Conservation (phyloP, 1,284 basidiomycete genomes). For the Phaffia rhodozyma region DNA sequence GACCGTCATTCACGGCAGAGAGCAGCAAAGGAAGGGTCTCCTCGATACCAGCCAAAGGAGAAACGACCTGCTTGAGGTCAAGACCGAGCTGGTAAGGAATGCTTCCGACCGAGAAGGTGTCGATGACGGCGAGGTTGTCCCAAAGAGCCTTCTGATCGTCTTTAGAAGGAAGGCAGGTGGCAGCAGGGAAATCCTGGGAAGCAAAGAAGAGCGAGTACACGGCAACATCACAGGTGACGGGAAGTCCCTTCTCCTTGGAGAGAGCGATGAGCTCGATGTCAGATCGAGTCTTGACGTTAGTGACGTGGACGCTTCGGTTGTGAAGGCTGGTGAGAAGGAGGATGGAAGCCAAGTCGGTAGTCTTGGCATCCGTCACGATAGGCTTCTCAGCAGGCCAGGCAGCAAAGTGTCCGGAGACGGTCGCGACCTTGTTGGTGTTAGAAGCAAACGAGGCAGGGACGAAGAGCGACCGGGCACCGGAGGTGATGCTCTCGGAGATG, state of each 20-base stretch:
- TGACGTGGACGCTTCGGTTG: slow-evolving; percentile 79
- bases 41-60: slow-evolving; percentile 67
- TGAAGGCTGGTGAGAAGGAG: slow-evolving; percentile 87
- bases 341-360: slow-evolving; percentile 84
- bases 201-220: slow-evolving; percentile 88
- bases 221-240: slow-evolving; percentile 92
- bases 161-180: slow-evolving; percentile 56
- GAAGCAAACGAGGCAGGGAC: slow-evolving; percentile 59
- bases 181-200: slow-evolving; percentile 56
- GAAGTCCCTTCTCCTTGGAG: slow-evolving; percentile 85
- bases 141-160: slow-evolving; percentile 79
- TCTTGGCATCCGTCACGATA: slow-evolving; percentile 85
- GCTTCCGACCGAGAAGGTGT: slow-evolving; percentile 81
- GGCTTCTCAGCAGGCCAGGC: slow-evolving; percentile 85
- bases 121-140: slow-evolving; percentile 72
- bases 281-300: slow-evolving; percentile 77
- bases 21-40: slow-evolving; percentile 82
- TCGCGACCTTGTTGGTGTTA: slow-evolving; percentile 43
- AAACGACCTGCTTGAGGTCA: slow-evolving; percentile 53
- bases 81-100: slow-evolving; percentile 66
- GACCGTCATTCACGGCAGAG: slow-evolving; percentile 68
- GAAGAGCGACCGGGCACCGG: slow-evolving; percentile 70
- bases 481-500: slow-evolving; percentile 56
- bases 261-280: slow-evolving; percentile 85
- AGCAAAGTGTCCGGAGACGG: slow-evolving; percentile 74